These are phyloP conservation scores for Sclerotinia spermophila DNA, from an alignment of 2,329 filamentous ascomycete genomes.

Conservation along the genomic window DNA sequence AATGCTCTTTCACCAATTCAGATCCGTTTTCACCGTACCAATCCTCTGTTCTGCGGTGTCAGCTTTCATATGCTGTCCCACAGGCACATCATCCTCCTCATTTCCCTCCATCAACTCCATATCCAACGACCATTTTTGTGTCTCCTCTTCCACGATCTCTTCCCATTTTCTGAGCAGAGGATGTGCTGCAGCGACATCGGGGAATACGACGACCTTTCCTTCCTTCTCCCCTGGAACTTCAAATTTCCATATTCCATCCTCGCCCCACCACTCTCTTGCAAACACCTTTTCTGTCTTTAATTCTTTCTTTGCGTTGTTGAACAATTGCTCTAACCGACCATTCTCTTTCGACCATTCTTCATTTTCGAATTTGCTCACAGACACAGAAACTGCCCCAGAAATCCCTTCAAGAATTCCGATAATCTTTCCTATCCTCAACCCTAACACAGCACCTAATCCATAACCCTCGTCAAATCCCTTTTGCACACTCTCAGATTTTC, in stretches of 20 bases:
- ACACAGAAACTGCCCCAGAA: slow-evolving; percentile 42
- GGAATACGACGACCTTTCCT: slow-evolving; percentile 49
- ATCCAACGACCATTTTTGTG: slow-evolving; percentile 41
- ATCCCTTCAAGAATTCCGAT: slow-evolving; percentile 77
- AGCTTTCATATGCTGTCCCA: not conserved
- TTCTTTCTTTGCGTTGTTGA: slow-evolving; percentile 53
- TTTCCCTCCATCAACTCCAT: slow-evolving; percentile 29
- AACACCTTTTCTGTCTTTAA: slow-evolving; percentile 62
- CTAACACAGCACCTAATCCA: slow-evolving; percentile 75
- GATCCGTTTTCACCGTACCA: slow-evolving; percentile 29
- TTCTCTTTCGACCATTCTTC: slow-evolving; percentile 23
- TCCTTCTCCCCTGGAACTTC: slow-evolving; percentile 45
- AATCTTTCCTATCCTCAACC: slow-evolving; percentile 68
- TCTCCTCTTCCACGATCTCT: slow-evolving; percentile 42
- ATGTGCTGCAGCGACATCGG: slow-evolving; percentile 63
- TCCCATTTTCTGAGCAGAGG: slow-evolving; percentile 65
- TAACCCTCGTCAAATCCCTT: slow-evolving; percentile 90
- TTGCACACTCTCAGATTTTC: slow-evolving; percentile 76
- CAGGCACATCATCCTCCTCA: slow-evolving; percentile 16
- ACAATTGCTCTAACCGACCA: slow-evolving; percentile 36
- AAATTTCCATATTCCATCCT: slow-evolving; percentile 70
- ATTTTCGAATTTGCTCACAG: slow-evolving; percentile 26
- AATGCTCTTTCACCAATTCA: slow-evolving; percentile 9
- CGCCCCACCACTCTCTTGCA: slow-evolving; percentile 60
- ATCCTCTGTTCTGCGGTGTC: slow-evolving; percentile 19